Conservation (phyloP, 257 asterid genomes). For the Cinchona pubescens region DNA sequence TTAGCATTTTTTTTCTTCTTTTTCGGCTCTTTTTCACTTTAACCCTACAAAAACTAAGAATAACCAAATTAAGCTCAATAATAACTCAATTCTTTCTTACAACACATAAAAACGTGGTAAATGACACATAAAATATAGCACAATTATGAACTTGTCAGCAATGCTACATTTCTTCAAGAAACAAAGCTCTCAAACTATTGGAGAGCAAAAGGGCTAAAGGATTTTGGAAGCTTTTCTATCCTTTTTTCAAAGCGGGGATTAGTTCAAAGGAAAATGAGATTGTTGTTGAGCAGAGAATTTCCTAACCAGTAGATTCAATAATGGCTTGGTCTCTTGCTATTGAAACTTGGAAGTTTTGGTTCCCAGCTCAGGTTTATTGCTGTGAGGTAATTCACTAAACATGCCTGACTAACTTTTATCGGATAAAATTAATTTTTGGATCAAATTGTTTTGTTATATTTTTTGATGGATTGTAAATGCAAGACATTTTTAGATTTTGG, state of each 20-base stretch:
- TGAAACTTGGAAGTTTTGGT: conserved; percentile 82
- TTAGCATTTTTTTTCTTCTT: too few species aligned
- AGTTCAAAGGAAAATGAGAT: conserved; percentile 26
- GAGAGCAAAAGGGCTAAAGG: conserved; percentile 18
- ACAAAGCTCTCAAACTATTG: conserved; percentile 21
- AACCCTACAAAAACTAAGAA: too few species aligned
- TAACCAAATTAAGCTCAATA: too few species aligned
- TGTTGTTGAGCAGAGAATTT: conserved; percentile 6
- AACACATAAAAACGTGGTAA: too few species aligned
- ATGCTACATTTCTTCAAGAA: conserved; percentile 32
- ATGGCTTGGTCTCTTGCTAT: conserved; percentile 67
- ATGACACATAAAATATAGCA: too few species aligned
- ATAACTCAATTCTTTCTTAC: too few species aligned
- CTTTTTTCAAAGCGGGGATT: conserved; percentile 17
- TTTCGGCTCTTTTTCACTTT: too few species aligned
- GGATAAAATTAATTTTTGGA: background rate
- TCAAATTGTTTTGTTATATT: background rate
- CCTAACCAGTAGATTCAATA: conserved; percentile 30
- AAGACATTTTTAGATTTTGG: too few species aligned
- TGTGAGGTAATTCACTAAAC: conserved; percentile 62
- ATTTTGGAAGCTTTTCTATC: conserved; percentile 15
- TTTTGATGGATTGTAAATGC: too few species aligned
- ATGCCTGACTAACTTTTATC: background rate
- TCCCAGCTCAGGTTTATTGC: conserved; percentile 90
- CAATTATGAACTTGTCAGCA: too few species aligned